A percentile compares a stretch with the other conserved stretches of the same genome.
phyloP scores from a whole-genome alignment of 345 rosid species.

The Gossypium ekmanianum region DNA sequence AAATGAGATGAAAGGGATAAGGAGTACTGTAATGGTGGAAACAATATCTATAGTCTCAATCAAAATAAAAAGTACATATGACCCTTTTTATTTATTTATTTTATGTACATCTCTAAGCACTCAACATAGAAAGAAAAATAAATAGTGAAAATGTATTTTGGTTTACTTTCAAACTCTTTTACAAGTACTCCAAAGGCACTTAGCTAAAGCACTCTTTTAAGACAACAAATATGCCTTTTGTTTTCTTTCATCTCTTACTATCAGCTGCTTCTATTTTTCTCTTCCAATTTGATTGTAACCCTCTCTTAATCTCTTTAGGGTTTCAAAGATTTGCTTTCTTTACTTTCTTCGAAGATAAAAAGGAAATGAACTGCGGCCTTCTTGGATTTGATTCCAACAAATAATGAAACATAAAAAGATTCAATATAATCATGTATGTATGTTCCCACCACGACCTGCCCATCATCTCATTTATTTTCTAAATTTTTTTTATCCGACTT shows the following conservation, averaged over 20 bases:
- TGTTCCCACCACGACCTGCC: no score
- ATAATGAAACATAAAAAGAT: neutral
- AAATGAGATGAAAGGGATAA: no score
- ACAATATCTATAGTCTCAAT: slow-evolving; percentile 6
- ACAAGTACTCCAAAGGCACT: neutral
- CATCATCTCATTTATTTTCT: no score
- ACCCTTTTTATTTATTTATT: neutral
- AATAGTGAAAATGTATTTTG: neutral
- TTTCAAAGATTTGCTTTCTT: neutral
- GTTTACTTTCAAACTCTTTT: slow-evolving; percentile 4
- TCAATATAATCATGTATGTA: neutral
- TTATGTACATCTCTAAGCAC: neutral
- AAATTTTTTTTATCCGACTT: no score
- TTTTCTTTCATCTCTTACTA: neutral
- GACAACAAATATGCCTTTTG: neutral
- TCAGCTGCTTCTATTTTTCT: neutral
- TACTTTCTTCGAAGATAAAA: neutral
- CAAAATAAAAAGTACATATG: neutral
- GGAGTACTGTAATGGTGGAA: no score
- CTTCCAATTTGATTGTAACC: neutral
- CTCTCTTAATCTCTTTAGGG: neutral
- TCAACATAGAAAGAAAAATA: neutral
- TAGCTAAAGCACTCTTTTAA: neutral
- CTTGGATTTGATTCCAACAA: neutral
- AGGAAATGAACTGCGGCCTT: neutral